Percentiles rank a stretch among this genome's conserved stretches.
Evolutionary conservation across 2,329 filamentous ascomycete species (phyloP).

Genomic region (Lachnum nothofagi): DNA sequence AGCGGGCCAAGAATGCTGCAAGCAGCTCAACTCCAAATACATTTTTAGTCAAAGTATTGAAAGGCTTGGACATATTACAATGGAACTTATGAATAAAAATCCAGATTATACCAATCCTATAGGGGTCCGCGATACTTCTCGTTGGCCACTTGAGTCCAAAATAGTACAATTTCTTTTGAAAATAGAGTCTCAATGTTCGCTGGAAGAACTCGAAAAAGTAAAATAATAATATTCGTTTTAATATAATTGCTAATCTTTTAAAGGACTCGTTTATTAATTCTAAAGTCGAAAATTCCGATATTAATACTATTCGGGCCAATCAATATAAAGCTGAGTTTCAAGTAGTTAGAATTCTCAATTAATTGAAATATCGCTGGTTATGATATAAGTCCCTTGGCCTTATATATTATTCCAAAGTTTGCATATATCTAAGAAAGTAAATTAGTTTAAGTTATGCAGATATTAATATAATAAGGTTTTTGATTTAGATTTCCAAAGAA

Average conservation of each 20-base stretch:
- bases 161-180: conserved; percentile 8
- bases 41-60: conserved; percentile 8
- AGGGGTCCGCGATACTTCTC: conserved; percentile 1
- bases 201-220: conserved; percentile 2
- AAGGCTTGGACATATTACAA: conserved; percentile 12
- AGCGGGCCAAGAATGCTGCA: conserved; percentile 12
- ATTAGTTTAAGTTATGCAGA: too few relatives aligned
- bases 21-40: conserved; percentile 1
- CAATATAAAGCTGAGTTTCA: conserved; percentile 9
- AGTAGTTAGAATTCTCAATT: too few relatives aligned
- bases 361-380: too few relatives aligned
- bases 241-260: neutral
- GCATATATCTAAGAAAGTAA: too few relatives aligned
- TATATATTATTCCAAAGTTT: too few relatives aligned
- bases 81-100: conserved; percentile 13
- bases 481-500: too few relatives aligned
- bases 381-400: too few relatives aligned
- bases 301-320: conserved; percentile 3
- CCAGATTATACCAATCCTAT: conserved; percentile 7
- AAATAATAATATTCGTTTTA: neutral
- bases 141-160: conserved; percentile 6
- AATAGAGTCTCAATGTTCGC: conserved; percentile 4
- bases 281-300: conserved; percentile 1
- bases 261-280: conserved; percentile 2
- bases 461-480: too few relatives aligned